Percentiles rank a stretch among this genome's conserved stretches.
These are phyloP conservation scores for Aegle marmelos DNA, from an alignment of 345 rosid genomes.

Conservation along the genomic window DNA sequence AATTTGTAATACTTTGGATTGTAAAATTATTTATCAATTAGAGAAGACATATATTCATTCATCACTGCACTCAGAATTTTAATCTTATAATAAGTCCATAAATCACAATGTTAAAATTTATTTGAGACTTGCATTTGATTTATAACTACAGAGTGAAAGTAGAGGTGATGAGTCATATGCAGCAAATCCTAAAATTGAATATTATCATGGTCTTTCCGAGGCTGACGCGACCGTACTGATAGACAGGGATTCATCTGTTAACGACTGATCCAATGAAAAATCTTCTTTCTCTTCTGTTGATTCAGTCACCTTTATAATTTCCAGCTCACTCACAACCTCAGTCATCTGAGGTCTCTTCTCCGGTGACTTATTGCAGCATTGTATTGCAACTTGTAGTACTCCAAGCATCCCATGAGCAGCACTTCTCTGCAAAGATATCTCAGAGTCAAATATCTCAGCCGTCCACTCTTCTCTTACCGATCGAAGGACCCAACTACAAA, in stretches of 20 bases:
- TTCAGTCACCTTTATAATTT: constrained; percentile 20
- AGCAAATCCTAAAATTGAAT: background rate
- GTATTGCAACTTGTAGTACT: constrained; percentile 43
- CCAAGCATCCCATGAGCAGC: constrained; percentile 40
- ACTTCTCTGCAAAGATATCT: constrained; percentile 38
- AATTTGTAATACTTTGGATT: no score
- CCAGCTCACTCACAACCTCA: constrained; percentile 36
- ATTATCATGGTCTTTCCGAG: background rate
- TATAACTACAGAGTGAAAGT: no score
- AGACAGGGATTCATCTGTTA: constrained; percentile 35
- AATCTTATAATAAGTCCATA: no score
- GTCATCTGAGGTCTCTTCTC: constrained; percentile 51
- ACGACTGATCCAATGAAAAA: constrained; percentile 29
- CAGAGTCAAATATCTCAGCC: constrained; percentile 51
- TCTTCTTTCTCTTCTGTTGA: constrained; percentile 28
- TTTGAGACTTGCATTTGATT: no score
- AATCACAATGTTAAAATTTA: no score
- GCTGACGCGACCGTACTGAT: background rate
- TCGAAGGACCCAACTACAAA: constrained; percentile 50
- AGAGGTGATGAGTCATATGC: no score
- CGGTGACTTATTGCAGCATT: constrained; percentile 43
- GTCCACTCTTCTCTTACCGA: constrained; percentile 72
- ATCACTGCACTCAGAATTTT: no score
- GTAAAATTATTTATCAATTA: no score
- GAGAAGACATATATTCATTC: no score